These are phyloP conservation scores for Paecilomyces sp. DNA, from an alignment of 2,329 filamentous ascomycete species.

Conservation along the genomic window DNA sequence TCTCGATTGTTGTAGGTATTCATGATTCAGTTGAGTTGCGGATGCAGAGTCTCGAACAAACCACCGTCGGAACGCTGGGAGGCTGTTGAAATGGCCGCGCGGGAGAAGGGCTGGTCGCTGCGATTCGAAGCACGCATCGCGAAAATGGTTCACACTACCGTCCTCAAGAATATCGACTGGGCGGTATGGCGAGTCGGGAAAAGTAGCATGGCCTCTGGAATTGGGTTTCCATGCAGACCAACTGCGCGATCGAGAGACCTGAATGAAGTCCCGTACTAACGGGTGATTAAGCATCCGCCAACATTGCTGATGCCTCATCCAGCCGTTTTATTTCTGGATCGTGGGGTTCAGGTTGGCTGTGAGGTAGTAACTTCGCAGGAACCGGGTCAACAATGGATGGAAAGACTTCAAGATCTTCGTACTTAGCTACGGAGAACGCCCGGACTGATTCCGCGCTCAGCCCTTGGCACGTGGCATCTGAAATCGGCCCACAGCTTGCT, in stretches of 20 bases:
- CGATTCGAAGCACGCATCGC: slow-evolving; percentile 45
- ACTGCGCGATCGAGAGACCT: background rate
- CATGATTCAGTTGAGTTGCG: slow-evolving; percentile 26
- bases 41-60: slow-evolving; percentile 39
- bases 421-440: background rate
- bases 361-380: background rate
- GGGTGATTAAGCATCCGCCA: slow-evolving; percentile 5
- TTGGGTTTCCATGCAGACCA: background rate
- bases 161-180: slow-evolving; percentile 22
- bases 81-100: slow-evolving; percentile 30
- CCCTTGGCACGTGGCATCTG: background rate
- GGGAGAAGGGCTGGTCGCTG: slow-evolving; percentile 48
- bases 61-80: slow-evolving; percentile 56
- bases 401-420: slow-evolving; percentile 39
- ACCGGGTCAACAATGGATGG: too few species aligned
- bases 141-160: slow-evolving; percentile 42
- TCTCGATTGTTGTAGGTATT: slow-evolving; percentile 41
- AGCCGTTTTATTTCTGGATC: slow-evolving; percentile 25
- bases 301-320: slow-evolving; percentile 23
- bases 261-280: slow-evolving; percentile 6
- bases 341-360: background rate
- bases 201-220: slow-evolving; percentile 1
- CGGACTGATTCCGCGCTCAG: background rate
- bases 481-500: background rate
- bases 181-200: slow-evolving; percentile 11